phyloP scores from a whole-genome alignment of 1,284 basidiomycete species.

The Cutaneotrichosporon sp. region DNA sequence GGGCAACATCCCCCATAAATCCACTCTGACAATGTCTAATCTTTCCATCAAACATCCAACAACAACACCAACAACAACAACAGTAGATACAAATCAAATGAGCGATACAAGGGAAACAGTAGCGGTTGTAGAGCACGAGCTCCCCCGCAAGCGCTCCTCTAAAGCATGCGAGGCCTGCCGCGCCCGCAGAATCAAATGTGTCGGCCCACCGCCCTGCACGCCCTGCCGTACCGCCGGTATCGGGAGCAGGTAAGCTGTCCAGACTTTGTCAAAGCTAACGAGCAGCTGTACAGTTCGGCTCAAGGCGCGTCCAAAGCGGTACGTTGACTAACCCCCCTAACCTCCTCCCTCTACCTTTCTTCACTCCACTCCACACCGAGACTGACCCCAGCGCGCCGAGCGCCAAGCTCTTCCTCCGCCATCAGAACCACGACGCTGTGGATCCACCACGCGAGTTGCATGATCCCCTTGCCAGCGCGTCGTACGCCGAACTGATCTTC shows the following conservation, averaged over 20 bases:
- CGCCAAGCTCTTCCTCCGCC: constrained; percentile 17
- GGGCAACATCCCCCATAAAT: neutral
- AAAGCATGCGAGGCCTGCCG: constrained; percentile 35
- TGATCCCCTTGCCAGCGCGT: neutral
- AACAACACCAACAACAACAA: neutral
- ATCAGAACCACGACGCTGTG: neutral
- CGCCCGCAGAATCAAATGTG: constrained; percentile 23
- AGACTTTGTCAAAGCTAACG: neutral
- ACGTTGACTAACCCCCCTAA: neutral
- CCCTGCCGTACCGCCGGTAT: constrained; percentile 22
- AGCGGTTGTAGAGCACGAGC: neutral
- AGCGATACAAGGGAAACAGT: neutral
- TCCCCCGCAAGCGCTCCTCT: constrained; percentile 9
- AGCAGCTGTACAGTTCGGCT: constrained; percentile 21
- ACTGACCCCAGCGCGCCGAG: constrained; percentile 19
- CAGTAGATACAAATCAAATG: neutral
- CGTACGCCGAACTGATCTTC: neutral
- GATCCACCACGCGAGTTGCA: neutral
- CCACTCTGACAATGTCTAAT: neutral
- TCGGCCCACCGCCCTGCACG: constrained; percentile 27
- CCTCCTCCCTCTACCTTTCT: neutral
- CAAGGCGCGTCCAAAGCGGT: constrained; percentile 32
- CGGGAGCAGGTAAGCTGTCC: constrained; percentile 1
- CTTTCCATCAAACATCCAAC: neutral
- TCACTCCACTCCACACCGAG: neutral